phyloP scores from a whole-genome alignment of 108 stramenopile species.

The Cyclotella baltica region DNA sequence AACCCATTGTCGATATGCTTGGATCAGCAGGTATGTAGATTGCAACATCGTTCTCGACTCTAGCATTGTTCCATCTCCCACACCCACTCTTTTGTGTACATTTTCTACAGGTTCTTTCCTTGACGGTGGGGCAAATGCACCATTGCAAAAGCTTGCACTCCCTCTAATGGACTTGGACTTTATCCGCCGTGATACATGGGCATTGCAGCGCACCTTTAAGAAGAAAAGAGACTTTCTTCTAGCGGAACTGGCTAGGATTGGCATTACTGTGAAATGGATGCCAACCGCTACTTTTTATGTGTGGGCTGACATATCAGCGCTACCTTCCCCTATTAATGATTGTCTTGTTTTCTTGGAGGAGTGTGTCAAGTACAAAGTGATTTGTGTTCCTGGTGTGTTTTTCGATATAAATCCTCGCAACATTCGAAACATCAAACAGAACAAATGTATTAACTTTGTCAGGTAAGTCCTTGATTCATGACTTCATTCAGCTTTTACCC shows the following conservation, averaged over 20 bases:
- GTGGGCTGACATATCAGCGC: constrained; percentile 46
- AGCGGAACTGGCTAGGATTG: constrained; percentile 30
- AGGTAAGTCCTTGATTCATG: constrained; percentile 18
- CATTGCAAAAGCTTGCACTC: constrained; percentile 50
- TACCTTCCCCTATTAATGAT: constrained; percentile 52
- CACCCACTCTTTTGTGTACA: background rate
- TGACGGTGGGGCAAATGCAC: constrained; percentile 63
- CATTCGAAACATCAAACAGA: constrained; percentile 29
- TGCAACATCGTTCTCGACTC: too few species aligned
- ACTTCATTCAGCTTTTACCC: too few species aligned
- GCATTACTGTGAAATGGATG: constrained; percentile 46
- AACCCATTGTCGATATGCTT: constrained; percentile 52
- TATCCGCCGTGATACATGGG: constrained; percentile 54
- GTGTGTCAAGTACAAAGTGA: constrained; percentile 53
- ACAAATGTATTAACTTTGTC: constrained; percentile 46
- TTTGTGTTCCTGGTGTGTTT: constrained; percentile 58
- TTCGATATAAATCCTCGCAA: constrained; percentile 54
- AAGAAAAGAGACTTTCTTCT: constrained; percentile 50
- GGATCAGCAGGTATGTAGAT: constrained; percentile 43
- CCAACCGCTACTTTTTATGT: constrained; percentile 59
- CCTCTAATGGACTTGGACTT: constrained; percentile 56
- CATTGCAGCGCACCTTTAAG: constrained; percentile 44
- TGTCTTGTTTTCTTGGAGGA: constrained; percentile 55
- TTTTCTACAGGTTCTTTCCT: constrained; percentile 34
- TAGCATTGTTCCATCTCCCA: background rate